Evolutionary conservation across 306 rosid species (phyloP), one percentile per base, ranked within the genome.

Genomic region (Fragaria iinumae): DNA sequence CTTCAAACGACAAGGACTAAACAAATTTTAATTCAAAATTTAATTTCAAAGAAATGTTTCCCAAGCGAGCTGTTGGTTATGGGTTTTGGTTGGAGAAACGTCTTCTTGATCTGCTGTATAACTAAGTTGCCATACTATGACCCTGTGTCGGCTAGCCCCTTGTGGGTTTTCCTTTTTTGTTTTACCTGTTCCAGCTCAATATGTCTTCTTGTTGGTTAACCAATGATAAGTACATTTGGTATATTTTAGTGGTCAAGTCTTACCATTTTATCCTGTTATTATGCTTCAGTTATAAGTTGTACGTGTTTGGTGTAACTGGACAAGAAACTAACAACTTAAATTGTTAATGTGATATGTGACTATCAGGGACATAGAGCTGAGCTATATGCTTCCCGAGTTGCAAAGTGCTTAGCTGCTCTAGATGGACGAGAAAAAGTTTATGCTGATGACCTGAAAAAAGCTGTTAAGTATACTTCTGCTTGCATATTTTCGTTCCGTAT

Each of bases 361-460:
- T 80, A 71, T 76, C 91, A 95, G 98, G 98, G 98, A 56, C 98
- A 95, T 86, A 89, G 98, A 89, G 93, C 98, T 73, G 97, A 95
- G 90, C 87, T 95, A 73, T 95, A 90, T 87, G 92, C 98, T 78
- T 91, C 96, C 72, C 97, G 97, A 66, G 96, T 95, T 87, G 98
- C 98, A 10, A 92, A 92, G 78, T 90, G 96, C 86, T 85, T 95
- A 80, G 95, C 98, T 80, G 92, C 97, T 83, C 69, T 95, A 55
- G 98, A 95, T 68, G 98, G 98, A 79, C 93, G 98, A 65, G 98
- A 95, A 83, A 90, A 92, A 84, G 97, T 90, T 79, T 81, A 76
- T 29, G 97, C 84, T 44, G 98, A 95, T 79, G 97, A 95, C 88
- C 92, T 95, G 83, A 95, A 90, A 83, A 92, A 92, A 88, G 92